phyloP scores from a whole-genome alignment of 352 stramenopile species.

The Phytophthora capsici region DNA sequence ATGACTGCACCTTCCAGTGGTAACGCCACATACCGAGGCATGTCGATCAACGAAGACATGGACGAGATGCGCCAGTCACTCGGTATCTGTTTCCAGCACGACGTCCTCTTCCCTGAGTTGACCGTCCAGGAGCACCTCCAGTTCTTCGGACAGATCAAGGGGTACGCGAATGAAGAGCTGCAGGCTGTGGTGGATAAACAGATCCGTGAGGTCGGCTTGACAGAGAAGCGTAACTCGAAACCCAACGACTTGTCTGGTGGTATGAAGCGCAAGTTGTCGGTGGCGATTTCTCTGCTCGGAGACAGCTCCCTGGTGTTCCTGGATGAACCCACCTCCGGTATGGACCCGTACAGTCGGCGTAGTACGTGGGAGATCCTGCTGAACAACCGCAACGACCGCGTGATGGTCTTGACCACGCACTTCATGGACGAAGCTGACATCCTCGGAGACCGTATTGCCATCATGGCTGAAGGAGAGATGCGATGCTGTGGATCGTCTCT shows the following conservation, averaged over 20 bases:
- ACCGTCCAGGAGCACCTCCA: conserved; percentile 78
- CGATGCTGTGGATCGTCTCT: conserved; percentile 77
- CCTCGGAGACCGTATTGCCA: conserved; percentile 82
- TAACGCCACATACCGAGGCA: conserved; percentile 68
- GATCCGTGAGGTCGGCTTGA: conserved; percentile 68
- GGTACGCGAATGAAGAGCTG: conserved; percentile 44
- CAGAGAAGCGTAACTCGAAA: conserved; percentile 59
- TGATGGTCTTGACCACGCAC: conserved; percentile 95
- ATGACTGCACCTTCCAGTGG: conserved; percentile 65
- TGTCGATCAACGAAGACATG: conserved; percentile 83
- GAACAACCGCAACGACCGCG: conserved; percentile 60
- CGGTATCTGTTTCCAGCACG: conserved; percentile 85
- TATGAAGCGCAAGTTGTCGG: conserved; percentile 92
- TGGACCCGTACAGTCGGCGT: conserved; percentile 95
- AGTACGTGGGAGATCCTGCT: conserved; percentile 92
- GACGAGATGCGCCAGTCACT: conserved; percentile 70
- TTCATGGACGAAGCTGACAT: conserved; percentile 95
- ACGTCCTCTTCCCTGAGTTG: conserved; percentile 81
- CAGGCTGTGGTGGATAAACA: conserved; percentile 39
- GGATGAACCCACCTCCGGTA: conserved; percentile 93
- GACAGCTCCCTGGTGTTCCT: conserved; percentile 87
- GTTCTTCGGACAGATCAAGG: conserved; percentile 76
- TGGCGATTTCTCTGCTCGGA: conserved; percentile 89
- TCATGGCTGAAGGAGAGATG: conserved; percentile 84
- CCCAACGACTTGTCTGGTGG: conserved; percentile 77